Evolutionary conservation across 2,329 filamentous ascomycete genomes (phyloP).

Genomic region (Neofusicoccum ribis): DNA sequence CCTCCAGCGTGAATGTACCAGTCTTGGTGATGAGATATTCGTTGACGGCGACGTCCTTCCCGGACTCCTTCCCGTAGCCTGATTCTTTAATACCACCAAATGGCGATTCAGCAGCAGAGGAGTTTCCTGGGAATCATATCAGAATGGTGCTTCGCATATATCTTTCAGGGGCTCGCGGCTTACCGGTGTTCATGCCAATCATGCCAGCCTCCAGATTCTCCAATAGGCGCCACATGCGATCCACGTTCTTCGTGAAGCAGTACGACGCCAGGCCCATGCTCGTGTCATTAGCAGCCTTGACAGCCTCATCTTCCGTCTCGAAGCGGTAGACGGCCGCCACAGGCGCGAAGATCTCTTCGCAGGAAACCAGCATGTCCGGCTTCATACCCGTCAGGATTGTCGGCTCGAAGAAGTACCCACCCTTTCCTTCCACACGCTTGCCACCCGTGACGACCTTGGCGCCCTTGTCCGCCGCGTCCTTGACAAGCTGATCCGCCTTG

Average conservation of each 20-base stretch:
- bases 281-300: conserved; percentile 40
- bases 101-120: conserved; percentile 59
- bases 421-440: conserved; percentile 44
- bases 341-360: conserved; percentile 42
- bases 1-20: conserved; percentile 56
- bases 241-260: conserved; percentile 43
- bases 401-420: conserved; percentile 28
- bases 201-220: conserved; percentile 35
- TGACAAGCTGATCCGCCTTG: conserved; percentile 61
- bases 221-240: conserved; percentile 33
- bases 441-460: conserved; percentile 66
- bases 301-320: conserved; percentile 42
- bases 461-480: conserved; percentile 64
- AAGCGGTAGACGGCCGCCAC: conserved; percentile 37
- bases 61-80: conserved; percentile 63
- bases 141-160: neutral
- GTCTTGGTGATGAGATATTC: conserved; percentile 63
- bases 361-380: conserved; percentile 35
- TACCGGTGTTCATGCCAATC: conserved; percentile 32
- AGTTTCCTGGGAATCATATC: conserved; percentile 2
- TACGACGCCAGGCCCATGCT: conserved; percentile 41
- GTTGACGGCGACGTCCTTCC: conserved; percentile 60
- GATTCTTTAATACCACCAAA: conserved; percentile 65
- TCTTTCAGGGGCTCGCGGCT: neutral
- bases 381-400: conserved; percentile 38